Evolutionary conservation across 139 green algal species (phyloP).

Genomic region (Chlamydomonas sphaeroides): DNA sequence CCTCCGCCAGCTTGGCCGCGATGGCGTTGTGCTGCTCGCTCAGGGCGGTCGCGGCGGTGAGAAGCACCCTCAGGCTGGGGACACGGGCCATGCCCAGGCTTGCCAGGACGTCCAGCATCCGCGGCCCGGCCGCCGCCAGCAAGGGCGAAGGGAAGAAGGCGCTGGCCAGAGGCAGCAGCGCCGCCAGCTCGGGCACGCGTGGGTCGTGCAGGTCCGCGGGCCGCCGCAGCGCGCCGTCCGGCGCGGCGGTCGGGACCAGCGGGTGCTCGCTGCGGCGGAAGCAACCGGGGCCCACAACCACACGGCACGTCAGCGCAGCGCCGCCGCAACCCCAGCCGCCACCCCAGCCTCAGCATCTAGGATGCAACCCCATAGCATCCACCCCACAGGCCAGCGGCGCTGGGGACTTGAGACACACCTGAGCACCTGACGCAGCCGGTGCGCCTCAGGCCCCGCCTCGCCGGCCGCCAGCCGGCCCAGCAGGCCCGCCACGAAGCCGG

Average conservation of each 20-base stretch:
- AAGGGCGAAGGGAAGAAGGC: slow-evolving; percentile 59
- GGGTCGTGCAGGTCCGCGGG: slow-evolving; percentile 69
- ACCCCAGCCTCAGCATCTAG: no score
- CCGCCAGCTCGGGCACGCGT: slow-evolving; percentile 35
- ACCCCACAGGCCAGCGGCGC: no score
- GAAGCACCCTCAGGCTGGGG: slow-evolving; percentile 53
- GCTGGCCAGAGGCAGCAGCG: slow-evolving; percentile 56
- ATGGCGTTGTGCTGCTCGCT: neutral
- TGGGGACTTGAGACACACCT: no score
- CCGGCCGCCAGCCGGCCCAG: slow-evolving; percentile 38
- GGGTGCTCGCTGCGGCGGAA: slow-evolving; percentile 2
- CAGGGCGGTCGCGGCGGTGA: slow-evolving; percentile 58
- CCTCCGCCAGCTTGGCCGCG: neutral
- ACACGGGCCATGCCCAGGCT: slow-evolving; percentile 61
- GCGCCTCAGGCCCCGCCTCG: neutral
- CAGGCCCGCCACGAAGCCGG: slow-evolving; percentile 32
- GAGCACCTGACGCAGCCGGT: slow-evolving; percentile 22
- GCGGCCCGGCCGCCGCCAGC: neutral
- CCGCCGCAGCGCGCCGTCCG: slow-evolving; percentile 5
- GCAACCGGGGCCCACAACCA: no score
- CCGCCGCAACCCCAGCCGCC: no score
- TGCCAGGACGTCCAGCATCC: slow-evolving; percentile 58
- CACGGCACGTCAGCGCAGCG: no score
- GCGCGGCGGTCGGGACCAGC: slow-evolving; percentile 27
- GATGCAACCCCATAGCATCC: no score